Evolutionary conservation across 129 eudicot genomes (phyloP).

Genomic region (Smallanthus sonchifolius): DNA sequence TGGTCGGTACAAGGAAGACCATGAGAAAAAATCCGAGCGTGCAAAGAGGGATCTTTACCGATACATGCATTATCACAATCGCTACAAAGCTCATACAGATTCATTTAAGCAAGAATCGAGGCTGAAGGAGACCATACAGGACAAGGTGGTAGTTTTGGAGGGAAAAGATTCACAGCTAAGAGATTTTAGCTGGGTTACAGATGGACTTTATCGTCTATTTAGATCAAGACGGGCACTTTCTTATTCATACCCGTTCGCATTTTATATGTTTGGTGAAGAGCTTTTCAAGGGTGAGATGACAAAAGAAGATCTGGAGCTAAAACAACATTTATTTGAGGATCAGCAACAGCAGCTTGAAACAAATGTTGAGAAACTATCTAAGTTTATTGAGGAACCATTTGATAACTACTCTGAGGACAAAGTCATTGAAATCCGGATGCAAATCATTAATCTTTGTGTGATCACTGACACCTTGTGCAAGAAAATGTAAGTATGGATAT

Average conservation of each 20-base stretch:
- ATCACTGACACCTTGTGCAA: conserved; percentile 75
- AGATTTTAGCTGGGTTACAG: conserved; percentile 91
- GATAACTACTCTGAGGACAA: conserved; percentile 43
- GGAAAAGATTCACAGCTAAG: conserved; percentile 49
- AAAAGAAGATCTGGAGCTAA: conserved; percentile 61
- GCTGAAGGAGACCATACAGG: conserved; percentile 58
- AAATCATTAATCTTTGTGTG: conserved; percentile 67
- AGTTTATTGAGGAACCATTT: conserved; percentile 81
- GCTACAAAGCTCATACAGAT: conserved; percentile 90
- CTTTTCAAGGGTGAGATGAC: conserved; percentile 80
- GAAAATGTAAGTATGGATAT: conserved; percentile 68
- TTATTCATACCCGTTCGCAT: conserved; percentile 90
- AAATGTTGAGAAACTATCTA: conserved; percentile 78
- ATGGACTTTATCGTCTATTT: conserved; percentile 77
- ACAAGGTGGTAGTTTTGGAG: conserved; percentile 57
- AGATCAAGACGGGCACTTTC: conserved; percentile 89
- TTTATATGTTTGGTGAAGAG: conserved; percentile 91
- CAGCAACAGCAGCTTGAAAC: conserved; percentile 96
- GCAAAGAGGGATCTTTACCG: conserved; percentile 81
- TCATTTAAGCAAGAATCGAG: conserved; percentile 77
- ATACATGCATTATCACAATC: conserved; percentile 87
- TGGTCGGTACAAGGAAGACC: conserved; percentile 85
- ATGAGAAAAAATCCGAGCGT: conserved; percentile 56
- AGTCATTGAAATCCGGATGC: conserved; percentile 66
- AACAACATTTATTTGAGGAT: conserved; percentile 88